A percentile compares a stretch with the other conserved stretches of the same genome.
Evolutionary conservation across 768 basidiomycete species (phyloP).

Genomic region (Cystobasidium onofrii): DNA sequence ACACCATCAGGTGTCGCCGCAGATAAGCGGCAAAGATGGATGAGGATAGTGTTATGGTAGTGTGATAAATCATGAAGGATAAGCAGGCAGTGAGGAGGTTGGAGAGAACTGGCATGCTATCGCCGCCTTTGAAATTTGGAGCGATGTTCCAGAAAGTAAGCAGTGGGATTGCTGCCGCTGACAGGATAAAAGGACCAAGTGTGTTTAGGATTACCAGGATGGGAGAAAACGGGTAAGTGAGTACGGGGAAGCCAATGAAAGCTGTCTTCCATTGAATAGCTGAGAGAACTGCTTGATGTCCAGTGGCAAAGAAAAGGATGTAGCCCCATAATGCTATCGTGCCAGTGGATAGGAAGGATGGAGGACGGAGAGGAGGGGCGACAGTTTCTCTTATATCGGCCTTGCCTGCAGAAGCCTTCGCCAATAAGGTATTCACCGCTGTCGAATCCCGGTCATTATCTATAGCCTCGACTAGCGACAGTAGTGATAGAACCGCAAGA

Average conservation of each 20-base stretch:
- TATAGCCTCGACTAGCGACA: constrained; percentile 70
- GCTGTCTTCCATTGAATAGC: constrained; percentile 93
- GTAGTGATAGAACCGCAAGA: constrained; percentile 57
- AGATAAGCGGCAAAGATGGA: constrained; percentile 48
- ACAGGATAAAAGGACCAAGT: constrained; percentile 62
- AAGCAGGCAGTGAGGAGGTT: constrained; percentile 33
- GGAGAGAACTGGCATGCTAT: constrained; percentile 43
- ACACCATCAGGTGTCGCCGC: constrained; percentile 50
- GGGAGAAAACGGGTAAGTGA: constrained; percentile 66
- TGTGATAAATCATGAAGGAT: constrained; percentile 37
- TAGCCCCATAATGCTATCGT: constrained; percentile 68
- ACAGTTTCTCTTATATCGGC: not conserved
- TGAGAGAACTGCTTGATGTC: constrained; percentile 80
- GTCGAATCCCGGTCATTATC: constrained; percentile 26
- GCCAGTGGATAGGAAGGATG: constrained; percentile 60
- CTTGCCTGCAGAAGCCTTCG: not conserved
- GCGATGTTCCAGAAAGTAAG: constrained; percentile 75
- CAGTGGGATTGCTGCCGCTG: constrained; percentile 62
- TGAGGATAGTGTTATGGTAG: constrained; percentile 43
- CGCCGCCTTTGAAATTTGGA: constrained; percentile 51
- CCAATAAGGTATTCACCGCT: not conserved
- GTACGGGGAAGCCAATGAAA: constrained; percentile 63
- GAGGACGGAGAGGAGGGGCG: constrained; percentile 30
- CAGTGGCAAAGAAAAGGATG: constrained; percentile 74
- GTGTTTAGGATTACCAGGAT: constrained; percentile 69